A percentile compares a stretch with the other conserved stretches of the same genome.
phyloP scores from a whole-genome alignment of 306 rosid species.

The Cucurbita moschata region DNA sequence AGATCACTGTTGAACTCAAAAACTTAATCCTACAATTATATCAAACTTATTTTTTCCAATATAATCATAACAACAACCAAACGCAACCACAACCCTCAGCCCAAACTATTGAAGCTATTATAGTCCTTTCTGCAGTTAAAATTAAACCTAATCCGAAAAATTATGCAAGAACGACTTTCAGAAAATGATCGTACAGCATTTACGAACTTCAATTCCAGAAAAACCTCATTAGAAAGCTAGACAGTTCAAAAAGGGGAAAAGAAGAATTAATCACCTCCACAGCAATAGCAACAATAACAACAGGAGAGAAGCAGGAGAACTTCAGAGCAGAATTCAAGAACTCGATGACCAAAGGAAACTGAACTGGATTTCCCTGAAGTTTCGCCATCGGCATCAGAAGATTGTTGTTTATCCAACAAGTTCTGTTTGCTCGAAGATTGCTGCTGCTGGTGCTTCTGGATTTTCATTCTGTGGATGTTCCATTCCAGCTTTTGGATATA shows the following conservation, averaged over 20 bases:
- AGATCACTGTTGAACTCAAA: not conserved
- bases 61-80: not conserved
- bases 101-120: not conserved
- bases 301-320: conserved; percentile 11
- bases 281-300: conserved; percentile 20
- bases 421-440: conserved; percentile 6
- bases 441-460: conserved; percentile 5
- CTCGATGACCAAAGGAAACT: not conserved
- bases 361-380: not conserved
- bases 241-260: not conserved
- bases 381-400: not conserved
- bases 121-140: not conserved
- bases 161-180: not conserved
- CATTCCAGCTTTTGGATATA: conserved; percentile 23
- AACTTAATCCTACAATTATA: not conserved
- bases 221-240: not conserved
- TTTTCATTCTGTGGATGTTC: conserved; percentile 25
- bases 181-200: not conserved
- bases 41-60: not conserved
- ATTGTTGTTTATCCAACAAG: conserved; percentile 11
- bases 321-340: not conserved
- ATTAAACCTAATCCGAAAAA: not conserved
- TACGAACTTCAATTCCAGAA: not conserved
- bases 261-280: conserved; percentile 18
- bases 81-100: not conserved